Evolutionary conservation across 352 stramenopile species (phyloP).

Genomic region (Phytopythium delawarense): DNA sequence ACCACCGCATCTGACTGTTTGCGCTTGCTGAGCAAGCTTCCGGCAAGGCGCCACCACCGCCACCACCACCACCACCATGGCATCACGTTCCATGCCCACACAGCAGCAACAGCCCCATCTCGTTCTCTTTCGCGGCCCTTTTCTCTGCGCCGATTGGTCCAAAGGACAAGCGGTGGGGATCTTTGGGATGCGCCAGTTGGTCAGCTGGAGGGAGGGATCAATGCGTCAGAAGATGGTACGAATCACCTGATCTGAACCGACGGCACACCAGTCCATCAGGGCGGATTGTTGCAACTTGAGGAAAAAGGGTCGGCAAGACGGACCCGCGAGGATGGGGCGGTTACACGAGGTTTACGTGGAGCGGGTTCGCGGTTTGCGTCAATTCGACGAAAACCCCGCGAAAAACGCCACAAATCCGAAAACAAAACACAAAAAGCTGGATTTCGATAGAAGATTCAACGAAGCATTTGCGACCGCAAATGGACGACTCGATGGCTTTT

Average conservation of each 20-base stretch:
- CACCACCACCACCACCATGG: too few species aligned
- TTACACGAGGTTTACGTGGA: not conserved
- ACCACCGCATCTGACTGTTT: not conserved
- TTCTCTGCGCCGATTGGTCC: not conserved
- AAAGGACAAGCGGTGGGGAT: not conserved
- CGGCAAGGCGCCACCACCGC: too few species aligned
- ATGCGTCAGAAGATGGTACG: not conserved
- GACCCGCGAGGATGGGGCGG: not conserved
- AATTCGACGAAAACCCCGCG: not conserved
- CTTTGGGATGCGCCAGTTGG: not conserved
- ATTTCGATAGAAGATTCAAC: too few species aligned
- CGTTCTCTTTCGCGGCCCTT: not conserved
- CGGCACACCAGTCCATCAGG: not conserved
- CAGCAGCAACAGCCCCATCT: not conserved
- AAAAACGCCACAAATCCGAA: not conserved
- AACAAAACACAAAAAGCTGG: too few species aligned
- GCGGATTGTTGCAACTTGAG: not conserved
- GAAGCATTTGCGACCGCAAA: too few species aligned
- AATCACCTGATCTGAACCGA: not conserved
- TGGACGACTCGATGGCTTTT: too few species aligned
- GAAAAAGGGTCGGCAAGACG: not conserved
- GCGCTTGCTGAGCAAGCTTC: too few species aligned
- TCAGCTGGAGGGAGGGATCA: not conserved
- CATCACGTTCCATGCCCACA: too few species aligned
- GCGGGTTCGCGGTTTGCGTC: not conserved